Evolutionary conservation across 371 early-diverging fungal species (phyloP).

Genomic region (Mortierella sp.): DNA sequence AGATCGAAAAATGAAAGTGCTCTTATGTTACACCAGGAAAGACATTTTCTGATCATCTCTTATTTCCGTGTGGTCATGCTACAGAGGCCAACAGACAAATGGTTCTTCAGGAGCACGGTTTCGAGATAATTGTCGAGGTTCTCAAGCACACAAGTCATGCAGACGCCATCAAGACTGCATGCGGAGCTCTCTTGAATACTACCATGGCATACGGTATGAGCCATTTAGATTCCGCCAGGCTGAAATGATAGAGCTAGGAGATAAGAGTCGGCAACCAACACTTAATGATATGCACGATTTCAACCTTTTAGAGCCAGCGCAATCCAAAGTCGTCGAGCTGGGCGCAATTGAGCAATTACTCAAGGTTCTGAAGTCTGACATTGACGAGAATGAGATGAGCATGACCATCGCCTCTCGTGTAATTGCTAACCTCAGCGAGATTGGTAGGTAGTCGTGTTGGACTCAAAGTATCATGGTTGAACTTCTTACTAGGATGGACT

Average conservation of each 20-base stretch:
- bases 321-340: constrained; percentile 56
- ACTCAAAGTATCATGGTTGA: not conserved
- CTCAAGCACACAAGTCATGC: constrained; percentile 57
- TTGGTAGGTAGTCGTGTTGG: constrained; percentile 23
- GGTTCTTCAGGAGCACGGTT: constrained; percentile 65
- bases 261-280: not conserved
- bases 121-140: constrained; percentile 60
- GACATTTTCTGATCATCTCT: not conserved
- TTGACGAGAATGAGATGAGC: constrained; percentile 57
- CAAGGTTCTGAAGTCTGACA: constrained; percentile 56
- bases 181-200: constrained; percentile 80
- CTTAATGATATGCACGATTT: not conserved
- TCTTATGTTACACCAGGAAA: not conserved
- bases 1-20: not conserved
- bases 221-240: not conserved
- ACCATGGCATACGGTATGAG: constrained; percentile 81
- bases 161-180: constrained; percentile 67
- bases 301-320: constrained; percentile 59
- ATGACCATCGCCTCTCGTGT: constrained; percentile 47
- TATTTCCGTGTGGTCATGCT: not conserved
- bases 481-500: not conserved
- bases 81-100: constrained; percentile 77
- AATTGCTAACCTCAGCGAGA: constrained; percentile 39
- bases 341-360: constrained; percentile 58
- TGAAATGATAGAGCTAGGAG: not conserved